phyloP scores from a whole-genome alignment of 345 rosid species.

The Pistacia integerrima region DNA sequence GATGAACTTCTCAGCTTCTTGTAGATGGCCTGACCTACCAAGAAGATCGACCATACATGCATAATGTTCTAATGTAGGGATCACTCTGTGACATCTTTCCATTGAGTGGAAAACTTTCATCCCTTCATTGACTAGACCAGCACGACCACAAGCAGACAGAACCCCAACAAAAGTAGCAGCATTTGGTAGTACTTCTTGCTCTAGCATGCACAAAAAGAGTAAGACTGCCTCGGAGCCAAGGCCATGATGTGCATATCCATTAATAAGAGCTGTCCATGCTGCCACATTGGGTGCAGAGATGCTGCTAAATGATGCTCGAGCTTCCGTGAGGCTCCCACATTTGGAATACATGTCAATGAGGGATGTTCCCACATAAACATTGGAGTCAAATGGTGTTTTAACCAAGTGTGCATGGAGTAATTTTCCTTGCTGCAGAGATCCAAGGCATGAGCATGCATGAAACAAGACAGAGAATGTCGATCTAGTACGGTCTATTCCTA shows the following conservation, averaged over 20 bases:
- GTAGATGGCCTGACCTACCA: constrained; percentile 49
- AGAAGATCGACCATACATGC: constrained; percentile 59
- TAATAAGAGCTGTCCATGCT: constrained; percentile 61
- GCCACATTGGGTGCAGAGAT: constrained; percentile 55
- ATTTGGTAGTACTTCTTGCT: constrained; percentile 43
- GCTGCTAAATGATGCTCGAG: constrained; percentile 42
- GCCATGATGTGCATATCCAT: constrained; percentile 60
- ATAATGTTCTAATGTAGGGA: constrained; percentile 52
- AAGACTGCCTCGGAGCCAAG: constrained; percentile 47
- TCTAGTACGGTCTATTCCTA: constrained; percentile 38
- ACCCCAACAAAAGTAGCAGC: constrained; percentile 57
- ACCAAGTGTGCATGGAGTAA: constrained; percentile 50
- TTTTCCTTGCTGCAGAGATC: constrained; percentile 60
- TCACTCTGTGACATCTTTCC: constrained; percentile 32
- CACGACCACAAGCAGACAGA: constrained; percentile 50
- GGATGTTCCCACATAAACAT: constrained; percentile 57
- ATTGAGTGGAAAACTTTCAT: constrained; percentile 42
- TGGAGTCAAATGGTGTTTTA: constrained; percentile 46
- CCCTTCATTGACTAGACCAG: constrained; percentile 53
- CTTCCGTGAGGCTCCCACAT: constrained; percentile 54
- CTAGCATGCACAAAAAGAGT: constrained; percentile 48
- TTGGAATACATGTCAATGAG: constrained; percentile 68
- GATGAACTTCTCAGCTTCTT: constrained; percentile 59
- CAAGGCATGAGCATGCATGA: constrained; percentile 56
- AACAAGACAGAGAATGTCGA: constrained; percentile 57